These are phyloP conservation scores for Mariannaea elegans DNA, from an alignment of 2,329 filamentous ascomycete species.

Conservation along the genomic window DNA sequence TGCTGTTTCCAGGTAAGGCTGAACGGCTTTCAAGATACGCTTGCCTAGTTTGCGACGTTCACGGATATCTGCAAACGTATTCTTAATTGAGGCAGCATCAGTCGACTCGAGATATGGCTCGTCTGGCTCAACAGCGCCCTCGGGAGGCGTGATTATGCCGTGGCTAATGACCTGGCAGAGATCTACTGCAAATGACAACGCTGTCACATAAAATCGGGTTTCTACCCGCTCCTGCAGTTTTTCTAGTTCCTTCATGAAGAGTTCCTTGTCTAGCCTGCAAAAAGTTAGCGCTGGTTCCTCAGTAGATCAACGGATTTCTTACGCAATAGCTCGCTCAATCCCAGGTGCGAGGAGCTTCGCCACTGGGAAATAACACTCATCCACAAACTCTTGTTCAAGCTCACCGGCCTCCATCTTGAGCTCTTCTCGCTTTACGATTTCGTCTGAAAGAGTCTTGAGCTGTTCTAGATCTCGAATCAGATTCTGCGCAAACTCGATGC, in stretches of 20 bases:
- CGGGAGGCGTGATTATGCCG: constrained; percentile 58
- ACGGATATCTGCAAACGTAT: constrained; percentile 72
- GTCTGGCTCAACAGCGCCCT: constrained; percentile 35
- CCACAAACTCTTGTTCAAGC: constrained; percentile 80
- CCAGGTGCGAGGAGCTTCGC: constrained; percentile 79
- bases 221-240: constrained; percentile 63
- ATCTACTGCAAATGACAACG: constrained; percentile 65
- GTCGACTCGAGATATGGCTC: constrained; percentile 45
- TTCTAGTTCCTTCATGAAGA: constrained; percentile 64
- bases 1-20: constrained; percentile 79
- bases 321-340: constrained; percentile 82
- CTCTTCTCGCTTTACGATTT: constrained; percentile 78
- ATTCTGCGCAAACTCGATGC: constrained; percentile 87
- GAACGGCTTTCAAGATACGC: constrained; percentile 84
- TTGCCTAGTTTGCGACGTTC: constrained; percentile 88
- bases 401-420: constrained; percentile 81
- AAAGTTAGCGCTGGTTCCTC: constrained; percentile 48
- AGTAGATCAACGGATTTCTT: constrained; percentile 54
- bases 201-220: constrained; percentile 65
- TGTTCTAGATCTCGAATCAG: constrained; percentile 81
- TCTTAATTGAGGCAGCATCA: constrained; percentile 61
- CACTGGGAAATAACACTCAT: constrained; percentile 92
- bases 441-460: constrained; percentile 74
- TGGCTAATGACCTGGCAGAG: constrained; percentile 62
- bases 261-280: constrained; percentile 69